phyloP scores from a whole-genome alignment of 768 basidiomycete species.

The Lyophyllum shimeji region DNA sequence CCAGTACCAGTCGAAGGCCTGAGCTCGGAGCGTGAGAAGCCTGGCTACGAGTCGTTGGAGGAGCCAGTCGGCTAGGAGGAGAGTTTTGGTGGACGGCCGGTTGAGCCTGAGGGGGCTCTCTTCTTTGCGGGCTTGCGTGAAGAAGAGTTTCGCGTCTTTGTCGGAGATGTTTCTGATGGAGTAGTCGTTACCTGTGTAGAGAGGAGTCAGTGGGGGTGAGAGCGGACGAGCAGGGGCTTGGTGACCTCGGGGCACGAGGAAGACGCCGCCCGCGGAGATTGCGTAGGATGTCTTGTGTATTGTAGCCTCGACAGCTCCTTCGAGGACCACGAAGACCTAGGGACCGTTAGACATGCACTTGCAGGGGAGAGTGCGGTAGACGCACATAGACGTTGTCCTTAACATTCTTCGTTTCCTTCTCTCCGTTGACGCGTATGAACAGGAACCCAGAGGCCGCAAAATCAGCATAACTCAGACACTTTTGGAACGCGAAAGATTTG shows the following conservation, averaged over 20 bases:
- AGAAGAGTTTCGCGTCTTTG: slow-evolving; percentile 83
- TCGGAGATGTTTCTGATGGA: slow-evolving; percentile 85
- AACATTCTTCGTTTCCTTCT: slow-evolving; percentile 84
- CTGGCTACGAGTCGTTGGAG: slow-evolving; percentile 13
- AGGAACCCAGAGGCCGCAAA: slow-evolving; percentile 92
- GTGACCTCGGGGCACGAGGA: slow-evolving; percentile 87
- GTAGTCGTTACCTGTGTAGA: slow-evolving; percentile 76
- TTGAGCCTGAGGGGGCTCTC: slow-evolving; percentile 7
- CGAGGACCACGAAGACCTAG: slow-evolving; percentile 66
- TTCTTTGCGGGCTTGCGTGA: slow-evolving; percentile 76
- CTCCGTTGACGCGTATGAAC: slow-evolving; percentile 71
- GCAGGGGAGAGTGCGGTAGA: slow-evolving; percentile 6
- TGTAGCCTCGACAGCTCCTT: slow-evolving; percentile 86
- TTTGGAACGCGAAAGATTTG: slow-evolving; percentile 75
- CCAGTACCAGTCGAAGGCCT: slow-evolving; percentile 17
- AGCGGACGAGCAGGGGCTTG: slow-evolving; percentile 6
- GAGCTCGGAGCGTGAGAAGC: slow-evolving; percentile 9
- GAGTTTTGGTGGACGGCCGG: slow-evolving; percentile 16
- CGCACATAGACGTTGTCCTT: slow-evolving; percentile 94
- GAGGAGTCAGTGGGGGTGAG: not conserved
- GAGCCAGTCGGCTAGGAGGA: slow-evolving; percentile 19
- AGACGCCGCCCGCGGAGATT: slow-evolving; percentile 81
- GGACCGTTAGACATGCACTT: not conserved
- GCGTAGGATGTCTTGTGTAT: slow-evolving; percentile 80
- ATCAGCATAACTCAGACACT: slow-evolving; percentile 87